phyloP scores from a whole-genome alignment of 306 rosid genomes.

The Oxytropis ochrocephala region DNA sequence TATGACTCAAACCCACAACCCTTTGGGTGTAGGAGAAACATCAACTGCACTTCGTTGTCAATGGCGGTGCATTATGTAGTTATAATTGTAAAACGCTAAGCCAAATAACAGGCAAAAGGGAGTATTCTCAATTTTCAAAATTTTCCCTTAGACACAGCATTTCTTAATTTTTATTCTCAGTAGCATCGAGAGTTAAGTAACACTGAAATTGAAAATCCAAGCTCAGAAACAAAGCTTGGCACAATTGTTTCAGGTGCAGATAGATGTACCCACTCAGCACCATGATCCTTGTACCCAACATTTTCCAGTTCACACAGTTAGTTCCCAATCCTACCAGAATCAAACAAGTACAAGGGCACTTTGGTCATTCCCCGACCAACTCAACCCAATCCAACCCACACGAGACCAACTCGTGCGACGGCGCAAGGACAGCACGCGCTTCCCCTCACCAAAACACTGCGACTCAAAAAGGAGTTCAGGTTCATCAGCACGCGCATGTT shows the following conservation, averaged over 20 bases:
- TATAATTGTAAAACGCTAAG: not conserved
- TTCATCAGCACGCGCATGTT: constrained; percentile 22
- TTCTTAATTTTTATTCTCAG: not conserved
- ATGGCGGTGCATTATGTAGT: not conserved
- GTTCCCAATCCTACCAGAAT: not conserved
- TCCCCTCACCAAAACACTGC: not conserved
- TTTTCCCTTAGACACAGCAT: not conserved
- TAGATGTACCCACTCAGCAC: not conserved
- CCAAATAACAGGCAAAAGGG: not conserved
- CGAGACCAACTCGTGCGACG: not conserved
- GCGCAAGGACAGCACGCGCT: constrained; percentile 1
- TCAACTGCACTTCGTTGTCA: too few relatives aligned
- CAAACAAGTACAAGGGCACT: constrained; percentile 15
- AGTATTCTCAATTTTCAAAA: not conserved
- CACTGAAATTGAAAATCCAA: not conserved
- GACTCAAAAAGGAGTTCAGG: not conserved
- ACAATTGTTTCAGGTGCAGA: not conserved
- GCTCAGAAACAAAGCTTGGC: not conserved
- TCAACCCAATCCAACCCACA: not conserved
- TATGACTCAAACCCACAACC: too few relatives aligned
- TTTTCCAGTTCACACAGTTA: not conserved
- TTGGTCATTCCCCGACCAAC: constrained; percentile 24
- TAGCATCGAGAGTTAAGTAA: not conserved
- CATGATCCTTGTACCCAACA: not conserved
- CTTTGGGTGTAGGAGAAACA: too few relatives aligned